Evolutionary conservation across 441 rosid species (phyloP), one percentile per base, ranked within the genome.

Genomic region (Euphorbia schlechtendalii): DNA sequence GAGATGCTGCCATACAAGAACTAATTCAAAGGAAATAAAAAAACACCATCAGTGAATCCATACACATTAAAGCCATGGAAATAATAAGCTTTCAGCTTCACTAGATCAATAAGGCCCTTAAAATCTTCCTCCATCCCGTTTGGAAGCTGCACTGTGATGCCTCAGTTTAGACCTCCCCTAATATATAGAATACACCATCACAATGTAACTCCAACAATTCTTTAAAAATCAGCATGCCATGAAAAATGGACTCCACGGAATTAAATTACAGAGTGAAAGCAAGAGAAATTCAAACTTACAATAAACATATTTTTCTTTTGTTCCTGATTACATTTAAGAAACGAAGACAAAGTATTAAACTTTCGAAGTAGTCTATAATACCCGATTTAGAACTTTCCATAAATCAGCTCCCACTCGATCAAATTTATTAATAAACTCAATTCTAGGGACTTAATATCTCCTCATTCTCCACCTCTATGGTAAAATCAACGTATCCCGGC

Each of bases 321-420:
- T n/a, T n/a, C 9, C 3, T 22, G 22, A 43, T 12, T 55, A 24
- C 25, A 40, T 38, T 13, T 13, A 4, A n/a, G 10, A 22, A 11
- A 43, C 49, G 49, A 5, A 28, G 27, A 27, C 21, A 56, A 56
- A 43, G n/a, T 1, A 15, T 14, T 52, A 6, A 30, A 3, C 0
- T 4, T 13, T 27, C 7, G 59, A 25, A 36, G 38, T 30, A 14
- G 57, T 15, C 15, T 10, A 46, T 11, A 5, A 22, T 69, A 94
- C 99, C 96, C 89, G 99, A 72, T 74, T 86, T 76, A 94, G 72
- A 59, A 94, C 99, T 82, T 91, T 94, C 98, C 96, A 91, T 0
- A 96, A 98, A 77, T 91, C 99, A 22, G 99, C 98, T 73, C 98
- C 99, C 98, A 89, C 91, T 54, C 99, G 76, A 79, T 94, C 99